Evolutionary conservation across 768 basidiomycete genomes (phyloP), one percentile per base, ranked within the genome.

Genomic region (Brasilioporus rufonigricans): DNA sequence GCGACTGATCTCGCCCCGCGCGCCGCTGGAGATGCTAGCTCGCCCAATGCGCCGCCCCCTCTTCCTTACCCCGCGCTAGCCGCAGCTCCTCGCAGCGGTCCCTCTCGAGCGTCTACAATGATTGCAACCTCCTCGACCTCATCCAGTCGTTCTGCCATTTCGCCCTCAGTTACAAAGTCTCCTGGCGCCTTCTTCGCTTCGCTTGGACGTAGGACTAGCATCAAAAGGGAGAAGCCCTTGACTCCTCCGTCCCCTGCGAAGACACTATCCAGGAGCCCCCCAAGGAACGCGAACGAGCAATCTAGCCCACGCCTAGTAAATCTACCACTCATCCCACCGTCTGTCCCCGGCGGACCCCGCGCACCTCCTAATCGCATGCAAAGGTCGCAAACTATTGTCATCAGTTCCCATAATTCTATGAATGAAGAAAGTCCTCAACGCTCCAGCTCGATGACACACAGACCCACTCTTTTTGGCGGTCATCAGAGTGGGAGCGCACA

Each of bases 61-160:
- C 78, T 93, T 36, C 91, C 91, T 4, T 93, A 93, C 64, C 91
- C 90, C 4, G 81, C 85, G 5, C 74, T 91, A 36, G 87, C 81
- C 19, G 61, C 66, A 36, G 56, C 66, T 41, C 63, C 65, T 31
- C 72, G 70, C 44, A 56, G 32, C 19, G 62, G 56, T 32, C 60
- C 58, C 48, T 70, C 51, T 39, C 65, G 59, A 56, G 71, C 59
- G 36, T 74, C 75, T 35, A 68, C 69, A 39, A 60, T 70, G 7
- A 63, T 71, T 53, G 65, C 68, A 33, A 62, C 70, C 4, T 77
- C 82, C 7, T 74, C 81, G 1, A 68, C 80, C 6, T 83, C 82
- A 35, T 74, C 80, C 13, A 48, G 50, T 58, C 81, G 82, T 39
- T 78, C 79, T 12, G 66, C 77, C 31, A 71, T 69, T 23, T 73